These are phyloP conservation scores for Lizonia empirigonia DNA, from an alignment of 2,329 filamentous ascomycete species.

Conservation along the genomic window DNA sequence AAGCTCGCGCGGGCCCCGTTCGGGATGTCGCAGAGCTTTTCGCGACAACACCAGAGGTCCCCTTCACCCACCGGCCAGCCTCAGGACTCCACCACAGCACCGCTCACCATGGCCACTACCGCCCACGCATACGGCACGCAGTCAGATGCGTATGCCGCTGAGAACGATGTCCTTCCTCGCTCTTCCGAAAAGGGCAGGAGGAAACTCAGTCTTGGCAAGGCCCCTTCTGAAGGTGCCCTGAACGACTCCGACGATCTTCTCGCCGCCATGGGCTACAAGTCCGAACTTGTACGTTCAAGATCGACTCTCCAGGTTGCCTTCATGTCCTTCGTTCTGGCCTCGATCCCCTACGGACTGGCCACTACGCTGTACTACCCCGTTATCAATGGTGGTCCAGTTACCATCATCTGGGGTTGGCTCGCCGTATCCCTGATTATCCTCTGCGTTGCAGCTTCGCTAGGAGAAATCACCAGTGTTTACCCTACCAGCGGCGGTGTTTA, in stretches of 20 bases:
- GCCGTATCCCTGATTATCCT: conserved; percentile 71
- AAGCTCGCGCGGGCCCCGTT: conserved; percentile 31
- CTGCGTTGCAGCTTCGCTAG: conserved; percentile 70
- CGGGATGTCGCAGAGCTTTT: conserved; percentile 22
- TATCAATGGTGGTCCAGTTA: conserved; percentile 68
- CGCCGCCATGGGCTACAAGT: conserved; percentile 68
- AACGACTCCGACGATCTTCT: conserved; percentile 66
- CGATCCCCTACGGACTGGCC: conserved; percentile 74
- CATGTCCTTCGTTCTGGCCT: conserved; percentile 78
- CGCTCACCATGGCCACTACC: conserved; percentile 29
- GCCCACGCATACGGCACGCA: conserved; percentile 38
- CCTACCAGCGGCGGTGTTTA: conserved; percentile 80
- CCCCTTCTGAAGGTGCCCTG: conserved; percentile 32
- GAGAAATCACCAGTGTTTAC: conserved; percentile 76
- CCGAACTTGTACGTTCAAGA: conserved; percentile 67
- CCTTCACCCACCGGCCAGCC: conserved; percentile 16
- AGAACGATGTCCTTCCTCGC: conserved; percentile 33
- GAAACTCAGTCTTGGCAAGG: conserved; percentile 33
- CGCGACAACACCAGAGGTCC: conserved; percentile 24
- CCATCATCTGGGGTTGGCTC: conserved; percentile 76
- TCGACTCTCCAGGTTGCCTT: conserved; percentile 73
- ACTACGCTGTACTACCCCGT: conserved; percentile 73
- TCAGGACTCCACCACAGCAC: conserved; percentile 14
- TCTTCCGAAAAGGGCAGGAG: conserved; percentile 34
- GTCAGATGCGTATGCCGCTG: conserved; percentile 43